phyloP scores from a whole-genome alignment of 1,139 yeast species.

The Groenewaldozyma auringiensis region DNA sequence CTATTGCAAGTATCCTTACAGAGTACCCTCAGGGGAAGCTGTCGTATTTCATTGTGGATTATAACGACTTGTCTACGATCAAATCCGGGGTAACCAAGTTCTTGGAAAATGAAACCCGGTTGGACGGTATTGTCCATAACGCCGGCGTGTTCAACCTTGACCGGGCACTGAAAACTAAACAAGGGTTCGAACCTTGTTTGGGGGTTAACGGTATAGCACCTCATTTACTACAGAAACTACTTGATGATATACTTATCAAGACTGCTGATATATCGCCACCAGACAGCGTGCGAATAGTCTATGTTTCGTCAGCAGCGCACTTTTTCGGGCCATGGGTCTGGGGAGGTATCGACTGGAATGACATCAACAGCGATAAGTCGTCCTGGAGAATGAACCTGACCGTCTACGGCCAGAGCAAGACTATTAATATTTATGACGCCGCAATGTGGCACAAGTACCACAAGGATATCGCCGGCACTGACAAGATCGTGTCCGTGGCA shows the following conservation, averaged over 20 bases:
- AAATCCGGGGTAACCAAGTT: conserved; percentile 37
- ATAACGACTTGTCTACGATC: conserved; percentile 39
- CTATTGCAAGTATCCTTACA: conserved; percentile 22
- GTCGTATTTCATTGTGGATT: conserved; percentile 30
- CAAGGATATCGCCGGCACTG: conserved; percentile 29
- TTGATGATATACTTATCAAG: conserved; percentile 38
- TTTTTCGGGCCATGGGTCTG: conserved; percentile 27
- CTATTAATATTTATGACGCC: conserved; percentile 38
- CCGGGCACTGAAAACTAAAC: conserved; percentile 32
- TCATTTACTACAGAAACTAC: conserved; percentile 39
- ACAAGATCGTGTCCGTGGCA: conserved; percentile 25
- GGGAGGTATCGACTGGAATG: conserved; percentile 37
- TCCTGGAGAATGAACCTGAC: conserved; percentile 2
- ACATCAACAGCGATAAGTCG: conserved; percentile 23
- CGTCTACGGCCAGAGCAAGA: conserved; percentile 44
- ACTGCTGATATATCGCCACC: conserved; percentile 25
- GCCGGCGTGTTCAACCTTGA: conserved; percentile 47
- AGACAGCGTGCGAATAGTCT: conserved; percentile 35
- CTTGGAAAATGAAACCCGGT: conserved; percentile 23
- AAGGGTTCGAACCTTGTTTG: conserved; percentile 42
- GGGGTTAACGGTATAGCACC: conserved; percentile 47
- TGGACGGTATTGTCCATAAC: conserved; percentile 43
- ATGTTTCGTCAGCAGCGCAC: conserved; percentile 42
- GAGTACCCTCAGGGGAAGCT: conserved; percentile 16
- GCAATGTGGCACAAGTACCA: conserved; percentile 38